These are phyloP conservation scores for Fusarium goolgardi DNA, from an alignment of 2,329 filamentous ascomycete genomes.

Conservation along the genomic window DNA sequence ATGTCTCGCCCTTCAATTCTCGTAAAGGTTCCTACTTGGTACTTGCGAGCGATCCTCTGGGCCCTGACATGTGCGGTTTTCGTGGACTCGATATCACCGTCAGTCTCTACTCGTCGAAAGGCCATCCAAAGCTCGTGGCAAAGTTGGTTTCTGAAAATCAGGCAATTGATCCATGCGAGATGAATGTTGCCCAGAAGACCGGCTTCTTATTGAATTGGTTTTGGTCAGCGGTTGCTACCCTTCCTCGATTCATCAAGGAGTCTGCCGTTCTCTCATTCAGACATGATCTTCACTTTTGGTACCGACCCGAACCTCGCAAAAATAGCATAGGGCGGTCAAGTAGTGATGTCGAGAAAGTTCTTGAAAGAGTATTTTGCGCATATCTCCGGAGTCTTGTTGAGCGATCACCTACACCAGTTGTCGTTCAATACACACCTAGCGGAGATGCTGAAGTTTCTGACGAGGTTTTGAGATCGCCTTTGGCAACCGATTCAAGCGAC, in stretches of 20 bases:
- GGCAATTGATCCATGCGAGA: slow-evolving; percentile 61
- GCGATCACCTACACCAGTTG: slow-evolving; percentile 56
- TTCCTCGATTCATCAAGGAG: slow-evolving; percentile 73
- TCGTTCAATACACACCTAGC: slow-evolving; percentile 65
- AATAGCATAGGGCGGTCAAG: slow-evolving; percentile 66
- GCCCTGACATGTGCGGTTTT: slow-evolving; percentile 52
- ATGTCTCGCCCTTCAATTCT: slow-evolving; percentile 80
- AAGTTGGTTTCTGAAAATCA: slow-evolving; percentile 65
- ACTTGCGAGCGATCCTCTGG: slow-evolving; percentile 59
- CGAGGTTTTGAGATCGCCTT: slow-evolving; percentile 54
- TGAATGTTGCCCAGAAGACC: slow-evolving; percentile 58
- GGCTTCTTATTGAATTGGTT: slow-evolving; percentile 68
- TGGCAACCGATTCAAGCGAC: slow-evolving; percentile 33
- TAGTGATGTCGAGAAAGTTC: slow-evolving; percentile 58
- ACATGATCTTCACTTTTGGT: slow-evolving; percentile 71
- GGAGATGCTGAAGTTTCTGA: slow-evolving; percentile 56
- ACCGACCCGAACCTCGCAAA: slow-evolving; percentile 70
- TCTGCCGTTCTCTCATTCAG: slow-evolving; percentile 68
- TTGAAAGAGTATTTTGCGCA: slow-evolving; percentile 61
- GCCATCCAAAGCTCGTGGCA: slow-evolving; percentile 70
- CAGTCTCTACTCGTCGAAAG: slow-evolving; percentile 69
- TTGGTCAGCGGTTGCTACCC: slow-evolving; percentile 75
- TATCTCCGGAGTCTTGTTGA: slow-evolving; percentile 64
- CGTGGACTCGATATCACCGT: slow-evolving; percentile 68
- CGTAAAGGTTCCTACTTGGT: slow-evolving; percentile 67